phyloP scores from a whole-genome alignment of 805 yeast species.

The Candida morakotiae region DNA sequence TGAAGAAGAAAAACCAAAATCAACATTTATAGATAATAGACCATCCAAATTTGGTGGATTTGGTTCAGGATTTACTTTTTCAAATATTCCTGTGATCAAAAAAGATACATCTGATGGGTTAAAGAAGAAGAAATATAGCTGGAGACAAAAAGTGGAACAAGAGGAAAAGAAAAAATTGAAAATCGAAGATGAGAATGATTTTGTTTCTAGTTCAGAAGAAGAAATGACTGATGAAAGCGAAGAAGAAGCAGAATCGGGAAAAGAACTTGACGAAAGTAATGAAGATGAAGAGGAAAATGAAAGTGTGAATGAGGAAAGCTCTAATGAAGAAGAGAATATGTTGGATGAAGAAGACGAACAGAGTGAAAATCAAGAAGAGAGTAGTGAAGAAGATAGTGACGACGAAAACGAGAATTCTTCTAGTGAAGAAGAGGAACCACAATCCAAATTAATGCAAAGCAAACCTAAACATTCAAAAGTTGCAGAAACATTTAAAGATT shows the following conservation, averaged over 20 bases:
- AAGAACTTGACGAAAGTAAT: conserved; percentile 17
- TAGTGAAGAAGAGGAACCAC: conserved; percentile 22
- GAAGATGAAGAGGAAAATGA: conserved; percentile 21
- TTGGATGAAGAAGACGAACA: conserved; percentile 23
- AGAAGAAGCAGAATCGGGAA: conserved; percentile 20
- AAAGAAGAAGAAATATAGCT: conserved; percentile 58
- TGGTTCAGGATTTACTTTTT: conserved; percentile 70
- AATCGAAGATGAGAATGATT: conserved; percentile 62
- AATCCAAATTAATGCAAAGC: conserved; percentile 29
- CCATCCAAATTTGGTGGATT: conserved; percentile 57
- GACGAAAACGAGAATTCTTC: conserved; percentile 28
- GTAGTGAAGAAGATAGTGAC: conserved; percentile 24
- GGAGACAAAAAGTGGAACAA: conserved; percentile 49
- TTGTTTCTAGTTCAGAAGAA: conserved; percentile 37
- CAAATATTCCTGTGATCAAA: conserved; percentile 47
- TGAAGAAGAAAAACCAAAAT: conserved; percentile 12
- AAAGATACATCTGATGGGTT: conserved; percentile 15
- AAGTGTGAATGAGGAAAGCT: conserved; percentile 17
- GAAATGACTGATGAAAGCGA: conserved; percentile 17
- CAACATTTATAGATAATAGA: conserved; percentile 65
- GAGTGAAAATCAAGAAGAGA: conserved; percentile 23
- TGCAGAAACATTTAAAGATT: conserved; percentile 63
- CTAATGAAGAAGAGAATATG: conserved; percentile 27
- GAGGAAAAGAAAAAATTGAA: conserved; percentile 35
- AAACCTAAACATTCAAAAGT: conserved; percentile 44